These are phyloP conservation scores for Pyrenula aspistea DNA, from an alignment of 495 filamentous ascomycete genomes.

Conservation along the genomic window DNA sequence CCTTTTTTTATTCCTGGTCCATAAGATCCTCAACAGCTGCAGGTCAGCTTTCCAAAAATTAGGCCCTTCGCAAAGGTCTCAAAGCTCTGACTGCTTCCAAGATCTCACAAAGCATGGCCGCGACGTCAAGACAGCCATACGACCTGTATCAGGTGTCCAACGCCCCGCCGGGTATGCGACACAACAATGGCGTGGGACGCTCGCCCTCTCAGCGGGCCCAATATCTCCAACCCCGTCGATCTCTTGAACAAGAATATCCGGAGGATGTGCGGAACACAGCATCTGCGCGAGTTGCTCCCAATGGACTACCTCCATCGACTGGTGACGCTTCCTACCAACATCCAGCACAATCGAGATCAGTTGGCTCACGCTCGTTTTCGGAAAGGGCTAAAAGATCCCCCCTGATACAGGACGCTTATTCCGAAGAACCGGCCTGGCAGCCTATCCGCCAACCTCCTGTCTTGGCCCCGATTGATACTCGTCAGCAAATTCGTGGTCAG, in stretches of 20 bases:
- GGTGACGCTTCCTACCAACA: neutral
- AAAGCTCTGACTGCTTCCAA: no score
- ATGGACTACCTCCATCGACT: neutral
- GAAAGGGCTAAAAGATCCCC: neutral
- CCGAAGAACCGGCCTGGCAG: neutral
- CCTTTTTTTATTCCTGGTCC: no score
- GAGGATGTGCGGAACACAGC: neutral
- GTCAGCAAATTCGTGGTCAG: neutral
- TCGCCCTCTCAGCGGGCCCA: neutral
- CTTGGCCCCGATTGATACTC: neutral
- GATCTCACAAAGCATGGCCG: neutral
- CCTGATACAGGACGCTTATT: neutral
- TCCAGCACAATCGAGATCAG: neutral
- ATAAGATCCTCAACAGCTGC: no score
- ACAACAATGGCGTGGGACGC: neutral
- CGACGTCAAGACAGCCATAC: neutral
- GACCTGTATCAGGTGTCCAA: neutral
- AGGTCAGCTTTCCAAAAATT: no score
- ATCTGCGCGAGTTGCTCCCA: neutral
- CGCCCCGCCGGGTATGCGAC: neutral
- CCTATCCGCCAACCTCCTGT: neutral
- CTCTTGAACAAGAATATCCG: neutral
- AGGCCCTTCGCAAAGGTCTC: no score
- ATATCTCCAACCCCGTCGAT: neutral
- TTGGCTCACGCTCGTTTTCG: neutral